phyloP scores from a whole-genome alignment of 371 early-diverging fungal species.

The Mucor indicus region DNA sequence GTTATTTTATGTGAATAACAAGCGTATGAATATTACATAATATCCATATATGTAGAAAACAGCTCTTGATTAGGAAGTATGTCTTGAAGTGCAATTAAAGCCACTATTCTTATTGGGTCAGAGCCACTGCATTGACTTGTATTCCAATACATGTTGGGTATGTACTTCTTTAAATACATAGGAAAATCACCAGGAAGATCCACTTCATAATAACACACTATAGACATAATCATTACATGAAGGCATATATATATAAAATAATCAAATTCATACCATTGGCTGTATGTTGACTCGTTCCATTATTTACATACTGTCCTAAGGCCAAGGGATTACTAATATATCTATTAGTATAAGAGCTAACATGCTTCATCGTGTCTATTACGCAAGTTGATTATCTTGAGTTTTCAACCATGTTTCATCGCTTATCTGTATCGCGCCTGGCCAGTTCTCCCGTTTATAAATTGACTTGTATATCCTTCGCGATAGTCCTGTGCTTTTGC shows the following conservation, averaged over 20 bases:
- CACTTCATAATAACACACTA: conserved; percentile 56
- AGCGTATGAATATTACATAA: too few species aligned
- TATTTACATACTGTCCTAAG: conserved; percentile 58
- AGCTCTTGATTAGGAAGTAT: conserved; percentile 47
- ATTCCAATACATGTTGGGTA: conserved; percentile 51
- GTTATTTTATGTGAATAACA: too few species aligned
- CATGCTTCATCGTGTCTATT: neutral
- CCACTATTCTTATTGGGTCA: conserved; percentile 36
- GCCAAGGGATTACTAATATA: conserved; percentile 47
- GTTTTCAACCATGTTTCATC: conserved; percentile 50
- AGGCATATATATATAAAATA: neutral
- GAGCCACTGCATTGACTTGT: too few species aligned
- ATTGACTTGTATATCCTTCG: conserved; percentile 41
- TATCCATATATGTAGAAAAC: conserved; percentile 54
- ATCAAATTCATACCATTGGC: conserved; percentile 38
- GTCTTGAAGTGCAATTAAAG: conserved; percentile 36
- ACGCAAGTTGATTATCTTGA: conserved; percentile 1
- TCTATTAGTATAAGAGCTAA: neutral
- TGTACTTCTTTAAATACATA: conserved; percentile 35
- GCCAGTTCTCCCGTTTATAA: conserved; percentile 54
- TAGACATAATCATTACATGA: neutral
- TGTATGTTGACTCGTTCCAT: conserved; percentile 28
- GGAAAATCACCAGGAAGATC: conserved; percentile 44
- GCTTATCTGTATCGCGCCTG: conserved; percentile 50
- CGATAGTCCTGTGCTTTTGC: conserved; percentile 47